phyloP scores from a whole-genome alignment of 1,139 yeast species.

The Candida sanyaensis region DNA sequence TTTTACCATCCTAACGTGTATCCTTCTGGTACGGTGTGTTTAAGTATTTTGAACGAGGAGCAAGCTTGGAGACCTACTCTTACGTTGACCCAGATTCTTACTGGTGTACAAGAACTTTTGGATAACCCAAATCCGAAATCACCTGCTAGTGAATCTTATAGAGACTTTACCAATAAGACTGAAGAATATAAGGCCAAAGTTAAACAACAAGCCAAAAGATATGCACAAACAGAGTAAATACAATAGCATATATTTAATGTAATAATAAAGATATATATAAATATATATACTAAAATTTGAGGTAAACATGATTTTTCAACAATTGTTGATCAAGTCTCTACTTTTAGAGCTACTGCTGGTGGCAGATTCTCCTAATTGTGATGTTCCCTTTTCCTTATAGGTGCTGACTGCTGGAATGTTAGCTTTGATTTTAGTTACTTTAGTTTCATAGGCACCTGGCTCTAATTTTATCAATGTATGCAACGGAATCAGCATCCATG shows the following conservation, averaged over 20 bases:
- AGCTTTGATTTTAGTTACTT: constrained; percentile 87
- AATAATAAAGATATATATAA: not conserved
- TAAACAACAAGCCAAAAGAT: constrained; percentile 76
- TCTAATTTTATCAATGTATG: constrained; percentile 93
- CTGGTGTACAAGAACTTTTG: constrained; percentile 91
- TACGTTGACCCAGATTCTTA: constrained; percentile 82
- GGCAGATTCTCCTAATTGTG: constrained; percentile 65
- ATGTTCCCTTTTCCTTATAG: constrained; percentile 90
- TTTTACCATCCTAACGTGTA: constrained; percentile 97
- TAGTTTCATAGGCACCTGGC: constrained; percentile 89
- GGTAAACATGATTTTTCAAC: constrained; percentile 14
- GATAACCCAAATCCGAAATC: constrained; percentile 91
- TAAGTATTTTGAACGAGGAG: constrained; percentile 89
- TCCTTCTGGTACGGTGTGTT: constrained; percentile 95
- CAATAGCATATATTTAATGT: too few species aligned
- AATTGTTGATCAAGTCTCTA: constrained; percentile 42
- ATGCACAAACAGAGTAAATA: constrained; percentile 28
- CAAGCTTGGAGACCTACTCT: constrained; percentile 99
- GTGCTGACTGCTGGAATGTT: constrained; percentile 98
- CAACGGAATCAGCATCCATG: constrained; percentile 98
- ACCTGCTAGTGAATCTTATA: constrained; percentile 97
- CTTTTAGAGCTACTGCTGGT: constrained; percentile 27
- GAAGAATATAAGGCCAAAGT: constrained; percentile 75
- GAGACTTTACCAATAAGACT: constrained; percentile 72
- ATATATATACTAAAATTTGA: not conserved